Conservation (phyloP, 441 rosid genomes). For the Adansonia grandidieri region DNA sequence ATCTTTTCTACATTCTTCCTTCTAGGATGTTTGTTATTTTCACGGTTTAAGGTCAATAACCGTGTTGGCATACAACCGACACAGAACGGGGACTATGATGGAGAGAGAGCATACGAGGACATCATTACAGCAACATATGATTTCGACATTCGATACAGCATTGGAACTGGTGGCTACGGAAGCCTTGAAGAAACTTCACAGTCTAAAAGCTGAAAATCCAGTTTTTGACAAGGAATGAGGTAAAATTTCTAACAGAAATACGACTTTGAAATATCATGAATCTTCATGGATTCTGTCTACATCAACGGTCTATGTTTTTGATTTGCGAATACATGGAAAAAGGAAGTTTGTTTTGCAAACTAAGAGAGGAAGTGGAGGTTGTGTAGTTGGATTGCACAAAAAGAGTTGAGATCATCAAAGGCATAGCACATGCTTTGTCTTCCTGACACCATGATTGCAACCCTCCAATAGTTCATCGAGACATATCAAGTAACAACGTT, state of each 20-base stretch:
- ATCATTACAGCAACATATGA: constrained; percentile 23
- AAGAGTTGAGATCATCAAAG: constrained; percentile 30
- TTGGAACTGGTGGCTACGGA: constrained; percentile 30
- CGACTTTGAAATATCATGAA: constrained; percentile 29
- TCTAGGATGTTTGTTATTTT: not conserved
- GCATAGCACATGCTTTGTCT: constrained; percentile 23
- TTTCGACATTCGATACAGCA: constrained; percentile 26
- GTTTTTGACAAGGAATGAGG: constrained; percentile 21
- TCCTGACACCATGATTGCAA: constrained; percentile 34
- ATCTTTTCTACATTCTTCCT: not conserved
- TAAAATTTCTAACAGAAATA: not conserved
- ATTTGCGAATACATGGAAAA: constrained; percentile 35
- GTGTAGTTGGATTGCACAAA: constrained; percentile 27
- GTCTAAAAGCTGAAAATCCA: not conserved
- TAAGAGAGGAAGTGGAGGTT: constrained; percentile 24
- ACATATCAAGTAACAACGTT: constrained; percentile 37
- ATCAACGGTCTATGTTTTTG: constrained; percentile 28
- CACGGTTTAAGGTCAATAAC: no score
- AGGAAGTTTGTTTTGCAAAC: constrained; percentile 30
- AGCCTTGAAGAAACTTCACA: constrained; percentile 33
- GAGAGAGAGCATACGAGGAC: constrained; percentile 15
- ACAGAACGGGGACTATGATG: not conserved
- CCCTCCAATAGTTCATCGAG: constrained; percentile 32
- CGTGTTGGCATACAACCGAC: not conserved
- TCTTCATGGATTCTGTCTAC: constrained; percentile 29